These are phyloP conservation scores for Apiotrichum laibachii DNA, from an alignment of 1,284 basidiomycete genomes.

Conservation along the genomic window DNA sequence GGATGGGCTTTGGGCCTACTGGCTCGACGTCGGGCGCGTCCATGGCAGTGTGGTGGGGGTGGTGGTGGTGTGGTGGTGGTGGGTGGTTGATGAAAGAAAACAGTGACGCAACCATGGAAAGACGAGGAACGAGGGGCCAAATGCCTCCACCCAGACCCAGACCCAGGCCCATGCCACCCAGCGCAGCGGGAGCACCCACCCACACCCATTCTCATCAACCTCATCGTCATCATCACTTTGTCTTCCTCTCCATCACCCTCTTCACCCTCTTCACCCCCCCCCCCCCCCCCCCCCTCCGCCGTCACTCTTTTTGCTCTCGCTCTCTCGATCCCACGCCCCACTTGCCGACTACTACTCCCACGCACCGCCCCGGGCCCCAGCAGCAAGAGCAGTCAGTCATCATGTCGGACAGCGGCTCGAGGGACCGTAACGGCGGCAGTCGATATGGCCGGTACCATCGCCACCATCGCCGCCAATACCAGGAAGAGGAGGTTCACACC, in stretches of 20 bases:
- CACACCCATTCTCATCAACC: neutral
- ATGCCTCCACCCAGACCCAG: too few relatives aligned
- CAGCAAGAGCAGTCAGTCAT: slow-evolving; percentile 15
- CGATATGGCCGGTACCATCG: slow-evolving; percentile 6
- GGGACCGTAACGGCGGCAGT: neutral
- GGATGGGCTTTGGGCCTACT: slow-evolving; percentile 39
- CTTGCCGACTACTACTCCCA: neutral
- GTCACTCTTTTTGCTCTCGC: neutral
- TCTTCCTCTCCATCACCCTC: neutral
- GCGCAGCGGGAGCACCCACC: neutral
- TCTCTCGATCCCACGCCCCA: neutral
- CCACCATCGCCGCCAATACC: neutral
- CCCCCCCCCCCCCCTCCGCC: neutral
- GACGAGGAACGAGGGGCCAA: too few relatives aligned
- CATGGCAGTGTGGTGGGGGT: too few relatives aligned
- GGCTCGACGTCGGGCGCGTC: neutral
- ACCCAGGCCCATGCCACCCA: too few relatives aligned
- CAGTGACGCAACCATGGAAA: neutral
- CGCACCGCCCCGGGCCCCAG: neutral
- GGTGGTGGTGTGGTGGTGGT: neutral
- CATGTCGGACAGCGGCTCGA: slow-evolving; percentile 1
- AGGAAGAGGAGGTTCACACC: neutral
- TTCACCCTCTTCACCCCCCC: neutral
- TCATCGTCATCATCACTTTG: neutral
- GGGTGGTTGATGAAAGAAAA: neutral